Base-by-base conservation (phyloP, 75 land plant genomes). In the Pinus taeda region DNA sequence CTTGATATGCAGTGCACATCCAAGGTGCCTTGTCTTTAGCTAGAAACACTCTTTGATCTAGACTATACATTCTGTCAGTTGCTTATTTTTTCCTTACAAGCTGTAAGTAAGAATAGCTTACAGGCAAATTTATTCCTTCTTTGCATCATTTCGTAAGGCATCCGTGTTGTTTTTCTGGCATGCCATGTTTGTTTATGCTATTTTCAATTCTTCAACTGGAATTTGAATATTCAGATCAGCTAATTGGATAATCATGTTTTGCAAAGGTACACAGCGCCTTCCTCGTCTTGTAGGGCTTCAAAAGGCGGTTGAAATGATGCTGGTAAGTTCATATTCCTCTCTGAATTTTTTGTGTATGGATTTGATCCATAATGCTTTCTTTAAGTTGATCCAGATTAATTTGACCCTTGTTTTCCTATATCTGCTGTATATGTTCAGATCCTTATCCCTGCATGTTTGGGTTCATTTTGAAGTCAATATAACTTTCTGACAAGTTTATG, bases 281-380 rank as follows among this genome's bases (percentile, higher is more conserved):
- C 99, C 99, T 74, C 90, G 99, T 70, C 89, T 95, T 65, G 87
- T 97, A 1, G 99, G 99, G 15, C 58, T 97, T n/a, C 33, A 90
- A 73, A 95, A 95, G 73, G 99, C 96, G 60, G 75, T 93, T 79
- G 96, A 97, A 77, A 93, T 97, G 88, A 88, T 97, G 98, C 72
- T 93, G 87, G 99, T 97, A 85, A 76, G 88, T 79, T 39, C 20
- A 42, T 69, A 37, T 69, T 42, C 71, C 8, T 65, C 39, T 13
- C 22, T 69, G 20, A 14, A 20, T 42, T n/a, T 69, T 11, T 69
- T n/a, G 9, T 37, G 22, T 39, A n/a, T 37, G n/a, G 49, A 67
- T 20, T 69, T 69, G 49, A 9, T 20, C 36, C 71, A 20, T 20
- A 8, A 39, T 42, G 22, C 71, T 69, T 69, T 18, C 42, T 69